Evolutionary conservation across 2,329 filamentous ascomycete species (phyloP).

Genomic region (Podosphaera xanthii): DNA sequence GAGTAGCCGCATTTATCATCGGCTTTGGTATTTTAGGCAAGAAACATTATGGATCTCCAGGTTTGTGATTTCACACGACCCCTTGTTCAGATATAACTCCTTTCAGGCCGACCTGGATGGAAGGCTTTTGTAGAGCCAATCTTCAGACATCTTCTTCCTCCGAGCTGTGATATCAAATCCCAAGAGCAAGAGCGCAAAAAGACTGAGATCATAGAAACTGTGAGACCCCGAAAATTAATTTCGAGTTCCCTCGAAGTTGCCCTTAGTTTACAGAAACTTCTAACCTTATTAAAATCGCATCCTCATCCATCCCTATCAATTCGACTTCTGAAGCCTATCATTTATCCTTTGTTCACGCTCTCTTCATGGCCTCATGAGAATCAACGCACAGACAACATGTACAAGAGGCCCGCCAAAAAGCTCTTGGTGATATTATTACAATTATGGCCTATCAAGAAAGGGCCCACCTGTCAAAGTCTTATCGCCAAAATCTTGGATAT

Average conservation of each 20-base stretch:
- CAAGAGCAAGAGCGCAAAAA: neutral
- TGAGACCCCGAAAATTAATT: slow-evolving; percentile 7
- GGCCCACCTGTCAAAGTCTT: slow-evolving; percentile 3
- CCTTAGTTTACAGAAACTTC: slow-evolving; percentile 29
- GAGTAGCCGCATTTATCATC: slow-evolving; percentile 36
- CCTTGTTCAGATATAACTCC: slow-evolving; percentile 2
- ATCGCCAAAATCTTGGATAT: slow-evolving; percentile 27
- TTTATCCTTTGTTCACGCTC: slow-evolving; percentile 41
- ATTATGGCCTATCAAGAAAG: slow-evolving; percentile 21
- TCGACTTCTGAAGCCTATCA: slow-evolving; percentile 32
- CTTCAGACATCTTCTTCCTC: slow-evolving; percentile 26
- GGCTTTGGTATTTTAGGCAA: slow-evolving; percentile 44
- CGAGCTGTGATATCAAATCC: neutral
- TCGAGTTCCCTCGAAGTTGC: slow-evolving; percentile 25
- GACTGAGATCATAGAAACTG: slow-evolving; percentile 5
- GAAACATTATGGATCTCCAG: slow-evolving; percentile 39
- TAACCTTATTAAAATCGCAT: slow-evolving; percentile 34
- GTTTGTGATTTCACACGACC: slow-evolving; percentile 15
- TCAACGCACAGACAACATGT: slow-evolving; percentile 18
- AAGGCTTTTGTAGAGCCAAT: slow-evolving; percentile 35
- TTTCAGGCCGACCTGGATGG: slow-evolving; percentile 34
- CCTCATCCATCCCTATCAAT: slow-evolving; percentile 43
- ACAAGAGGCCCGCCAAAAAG: slow-evolving; percentile 23
- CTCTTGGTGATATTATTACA: slow-evolving; percentile 34
- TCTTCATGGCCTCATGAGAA: slow-evolving; percentile 25